A percentile compares a stretch with the other conserved stretches of the same genome.
Conservation (phyloP, 768 basidiomycete genomes). For the Pluteus cervinus region DNA sequence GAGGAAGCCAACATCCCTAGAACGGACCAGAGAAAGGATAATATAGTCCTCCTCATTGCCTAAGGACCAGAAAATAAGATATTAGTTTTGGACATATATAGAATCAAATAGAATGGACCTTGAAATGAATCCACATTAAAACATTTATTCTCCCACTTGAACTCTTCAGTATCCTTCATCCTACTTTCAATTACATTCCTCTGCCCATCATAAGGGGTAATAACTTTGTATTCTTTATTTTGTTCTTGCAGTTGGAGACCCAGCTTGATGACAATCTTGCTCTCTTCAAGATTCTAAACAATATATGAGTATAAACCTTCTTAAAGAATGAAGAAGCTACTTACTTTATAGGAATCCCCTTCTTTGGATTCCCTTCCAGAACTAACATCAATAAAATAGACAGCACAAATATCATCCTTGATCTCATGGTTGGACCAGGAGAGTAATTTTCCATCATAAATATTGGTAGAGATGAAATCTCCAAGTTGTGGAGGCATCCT, state of each 20-base stretch:
- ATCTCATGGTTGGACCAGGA: conserved; percentile 49
- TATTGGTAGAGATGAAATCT: conserved; percentile 55
- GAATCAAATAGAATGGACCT: conserved; percentile 36
- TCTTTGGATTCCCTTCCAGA: conserved; percentile 28
- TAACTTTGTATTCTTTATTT: conserved; percentile 49
- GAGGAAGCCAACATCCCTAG: conserved; percentile 59
- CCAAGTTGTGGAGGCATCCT: conserved; percentile 84
- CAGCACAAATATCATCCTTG: conserved; percentile 37
- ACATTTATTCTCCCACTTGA: conserved; percentile 64
- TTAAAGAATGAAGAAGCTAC: conserved; percentile 7
- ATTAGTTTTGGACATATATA: conserved; percentile 4
- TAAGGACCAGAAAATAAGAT: conserved; percentile 19
- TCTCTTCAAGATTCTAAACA: conserved; percentile 56
- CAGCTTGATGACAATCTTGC: conserved; percentile 48
- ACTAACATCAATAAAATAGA: conserved; percentile 57
- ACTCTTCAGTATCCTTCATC: conserved; percentile 39
- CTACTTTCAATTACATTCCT: conserved; percentile 48
- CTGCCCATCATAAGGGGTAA: conserved; percentile 82
- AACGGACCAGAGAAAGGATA: conserved; percentile 65
- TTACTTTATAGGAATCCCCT: conserved; percentile 30
- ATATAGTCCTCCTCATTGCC: conserved; percentile 83
- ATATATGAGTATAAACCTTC: conserved; percentile 3
- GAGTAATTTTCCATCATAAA: conserved; percentile 58
- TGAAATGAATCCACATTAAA: conserved; percentile 88
- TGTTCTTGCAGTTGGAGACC: conserved; percentile 49